phyloP scores from a whole-genome alignment of 225 moss, liverwort and hornwort genomes.

The Polytrichum commune region DNA sequence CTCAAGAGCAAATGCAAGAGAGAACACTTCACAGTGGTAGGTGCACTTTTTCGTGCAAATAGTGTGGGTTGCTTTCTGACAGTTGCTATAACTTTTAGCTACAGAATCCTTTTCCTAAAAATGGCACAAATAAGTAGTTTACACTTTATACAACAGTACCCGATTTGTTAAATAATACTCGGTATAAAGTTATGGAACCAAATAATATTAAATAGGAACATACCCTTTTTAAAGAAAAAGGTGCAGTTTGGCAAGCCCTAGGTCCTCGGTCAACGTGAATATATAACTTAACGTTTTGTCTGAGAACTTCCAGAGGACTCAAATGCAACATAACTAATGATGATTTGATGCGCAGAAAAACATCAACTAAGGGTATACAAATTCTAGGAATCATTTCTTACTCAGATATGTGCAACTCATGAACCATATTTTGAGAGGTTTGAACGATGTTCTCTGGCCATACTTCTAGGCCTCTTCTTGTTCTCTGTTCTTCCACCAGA shows the following conservation, averaged over 20 bases:
- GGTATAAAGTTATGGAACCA: too few relatives aligned
- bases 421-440: slow-evolving; percentile 4
- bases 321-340: slow-evolving; percentile 9
- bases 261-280: too few relatives aligned
- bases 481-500: slow-evolving; percentile 6
- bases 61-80: too few relatives aligned
- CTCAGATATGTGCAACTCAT: slow-evolving; percentile 5
- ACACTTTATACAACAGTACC: too few relatives aligned
- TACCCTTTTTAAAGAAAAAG: not conserved
- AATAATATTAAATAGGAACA: too few relatives aligned
- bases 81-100: too few relatives aligned
- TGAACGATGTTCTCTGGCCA: slow-evolving; percentile 20
- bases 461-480: slow-evolving; percentile 24
- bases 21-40: too few relatives aligned
- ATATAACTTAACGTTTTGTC: not conserved
- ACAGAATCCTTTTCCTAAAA: too few relatives aligned
- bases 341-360: not conserved
- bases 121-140: too few relatives aligned
- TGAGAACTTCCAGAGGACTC: slow-evolving; percentile 3
- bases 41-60: too few relatives aligned
- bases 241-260: not conserved
- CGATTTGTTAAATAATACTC: too few relatives aligned
- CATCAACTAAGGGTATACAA: not conserved
- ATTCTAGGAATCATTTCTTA: not conserved
- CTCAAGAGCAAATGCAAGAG: too few relatives aligned